Evolutionary conservation across 2,329 filamentous ascomycete species (phyloP).

Genomic region (Diplocarpon rosae): DNA sequence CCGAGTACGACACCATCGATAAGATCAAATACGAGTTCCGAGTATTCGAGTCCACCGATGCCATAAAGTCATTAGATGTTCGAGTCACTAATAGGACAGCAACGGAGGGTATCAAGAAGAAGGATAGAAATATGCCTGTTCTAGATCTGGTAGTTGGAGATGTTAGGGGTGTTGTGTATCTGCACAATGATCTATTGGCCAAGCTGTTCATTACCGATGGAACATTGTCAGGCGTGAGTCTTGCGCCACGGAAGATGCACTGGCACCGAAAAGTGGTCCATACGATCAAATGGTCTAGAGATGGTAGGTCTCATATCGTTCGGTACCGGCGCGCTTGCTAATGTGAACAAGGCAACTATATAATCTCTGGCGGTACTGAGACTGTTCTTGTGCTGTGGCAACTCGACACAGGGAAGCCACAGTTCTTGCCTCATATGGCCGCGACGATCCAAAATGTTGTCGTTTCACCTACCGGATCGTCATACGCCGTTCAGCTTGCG

Average conservation of each 20-base stretch:
- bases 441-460: conserved; percentile 76
- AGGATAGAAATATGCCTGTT: conserved; percentile 28
- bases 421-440: conserved; percentile 82
- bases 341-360: conserved; percentile 60
- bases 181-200: conserved; percentile 66
- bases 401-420: conserved; percentile 70
- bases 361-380: conserved; percentile 87
- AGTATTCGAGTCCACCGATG: conserved; percentile 48
- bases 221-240: conserved; percentile 20
- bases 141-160: conserved; percentile 74
- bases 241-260: conserved; percentile 56
- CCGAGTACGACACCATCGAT: conserved; percentile 28
- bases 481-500: conserved; percentile 74
- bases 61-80: conserved; percentile 57
- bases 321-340: conserved; percentile 24
- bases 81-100: conserved; percentile 30
- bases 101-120: conserved; percentile 18
- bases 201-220: conserved; percentile 36
- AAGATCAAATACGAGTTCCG: conserved; percentile 45
- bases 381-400: conserved; percentile 90
- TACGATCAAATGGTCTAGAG: conserved; percentile 80
- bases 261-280: conserved; percentile 85
- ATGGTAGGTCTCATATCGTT: conserved; percentile 47
- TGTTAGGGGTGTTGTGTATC: conserved; percentile 61
- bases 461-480: conserved; percentile 67